These are phyloP conservation scores for Penicillium coprophilum DNA, from an alignment of 495 filamentous ascomycete species.

Conservation along the genomic window DNA sequence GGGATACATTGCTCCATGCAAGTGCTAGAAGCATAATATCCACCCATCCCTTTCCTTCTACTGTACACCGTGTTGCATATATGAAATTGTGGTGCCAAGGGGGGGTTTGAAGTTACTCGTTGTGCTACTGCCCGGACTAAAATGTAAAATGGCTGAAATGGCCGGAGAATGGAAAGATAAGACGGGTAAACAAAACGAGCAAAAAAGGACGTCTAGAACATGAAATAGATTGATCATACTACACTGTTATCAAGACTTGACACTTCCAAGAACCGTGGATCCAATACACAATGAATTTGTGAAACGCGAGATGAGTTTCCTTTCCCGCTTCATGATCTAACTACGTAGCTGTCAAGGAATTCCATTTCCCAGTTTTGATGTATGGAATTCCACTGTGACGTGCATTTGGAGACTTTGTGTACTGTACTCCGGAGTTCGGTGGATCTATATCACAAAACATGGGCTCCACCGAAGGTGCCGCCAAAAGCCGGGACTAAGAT, in stretches of 20 bases:
- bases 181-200: neutral
- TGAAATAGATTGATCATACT: neutral
- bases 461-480: conserved; percentile 11
- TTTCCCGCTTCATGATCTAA: conserved; percentile 1
- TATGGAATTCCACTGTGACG: conserved; percentile 26
- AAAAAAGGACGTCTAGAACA: neutral
- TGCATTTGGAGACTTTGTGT: conserved; percentile 18
- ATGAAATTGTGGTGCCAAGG: neutral
- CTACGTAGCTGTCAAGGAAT: conserved; percentile 3
- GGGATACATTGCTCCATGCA: conserved; percentile 11
- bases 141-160: neutral
- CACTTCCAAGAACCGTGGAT: neutral
- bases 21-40: conserved; percentile 10
- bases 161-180: neutral
- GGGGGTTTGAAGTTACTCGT: neutral
- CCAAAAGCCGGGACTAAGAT: conserved; percentile 7
- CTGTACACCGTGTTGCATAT: conserved; percentile 2
- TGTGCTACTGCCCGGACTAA: neutral
- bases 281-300: neutral
- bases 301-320: neutral
- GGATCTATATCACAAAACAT: conserved; percentile 24
- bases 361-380: conserved; percentile 1
- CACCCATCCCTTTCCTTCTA: conserved; percentile 1
- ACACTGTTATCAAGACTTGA: conserved; percentile 9
- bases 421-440: conserved; percentile 18